Conservation (phyloP, 225 moss, liverwort and hornwort genomes). For the Physcomitrium patens region DNA sequence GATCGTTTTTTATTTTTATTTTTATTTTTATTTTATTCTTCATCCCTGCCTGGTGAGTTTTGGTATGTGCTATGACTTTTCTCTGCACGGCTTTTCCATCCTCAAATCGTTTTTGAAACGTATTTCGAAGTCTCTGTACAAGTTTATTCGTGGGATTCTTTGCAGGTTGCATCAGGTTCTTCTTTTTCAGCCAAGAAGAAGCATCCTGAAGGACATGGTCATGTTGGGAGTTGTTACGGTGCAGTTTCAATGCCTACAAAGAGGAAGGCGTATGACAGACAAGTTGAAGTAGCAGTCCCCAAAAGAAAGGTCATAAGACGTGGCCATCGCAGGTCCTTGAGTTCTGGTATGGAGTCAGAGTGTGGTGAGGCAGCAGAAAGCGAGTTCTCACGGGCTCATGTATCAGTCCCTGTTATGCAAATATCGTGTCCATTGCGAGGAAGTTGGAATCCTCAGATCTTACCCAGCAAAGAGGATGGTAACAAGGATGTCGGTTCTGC, state of each 20-base stretch:
- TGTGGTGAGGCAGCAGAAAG: constrained; percentile 55
- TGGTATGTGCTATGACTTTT: too few species aligned
- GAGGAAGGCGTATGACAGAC: constrained; percentile 49
- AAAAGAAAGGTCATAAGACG: constrained; percentile 71
- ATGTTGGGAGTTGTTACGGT: constrained; percentile 44
- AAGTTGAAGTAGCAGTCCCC: constrained; percentile 55
- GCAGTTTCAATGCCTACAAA: constrained; percentile 36
- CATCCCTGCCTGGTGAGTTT: too few species aligned
- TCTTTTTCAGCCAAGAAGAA: constrained; percentile 52
- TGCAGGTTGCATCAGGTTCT: constrained; percentile 67
- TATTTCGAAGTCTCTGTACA: constrained; percentile 5
- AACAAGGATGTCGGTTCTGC: constrained; percentile 66
- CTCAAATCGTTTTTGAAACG: too few species aligned
- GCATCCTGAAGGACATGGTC: constrained; percentile 36
- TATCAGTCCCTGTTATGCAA: constrained; percentile 55
- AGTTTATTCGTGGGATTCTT: constrained; percentile 9
- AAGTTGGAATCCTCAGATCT: constrained; percentile 49
- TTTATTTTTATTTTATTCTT: too few species aligned
- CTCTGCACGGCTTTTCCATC: too few species aligned
- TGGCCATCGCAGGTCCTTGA: constrained; percentile 64
- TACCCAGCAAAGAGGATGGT: constrained; percentile 48
- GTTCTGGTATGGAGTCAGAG: constrained; percentile 42
- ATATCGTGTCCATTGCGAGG: constrained; percentile 31
- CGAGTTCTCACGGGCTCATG: constrained; percentile 48
- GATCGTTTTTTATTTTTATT: too few species aligned